A percentile compares a stretch with the other conserved stretches of the same genome.
These are phyloP conservation scores for Drechslerella coelobrocha DNA, from an alignment of 2,329 filamentous ascomycete genomes.

Conservation along the genomic window DNA sequence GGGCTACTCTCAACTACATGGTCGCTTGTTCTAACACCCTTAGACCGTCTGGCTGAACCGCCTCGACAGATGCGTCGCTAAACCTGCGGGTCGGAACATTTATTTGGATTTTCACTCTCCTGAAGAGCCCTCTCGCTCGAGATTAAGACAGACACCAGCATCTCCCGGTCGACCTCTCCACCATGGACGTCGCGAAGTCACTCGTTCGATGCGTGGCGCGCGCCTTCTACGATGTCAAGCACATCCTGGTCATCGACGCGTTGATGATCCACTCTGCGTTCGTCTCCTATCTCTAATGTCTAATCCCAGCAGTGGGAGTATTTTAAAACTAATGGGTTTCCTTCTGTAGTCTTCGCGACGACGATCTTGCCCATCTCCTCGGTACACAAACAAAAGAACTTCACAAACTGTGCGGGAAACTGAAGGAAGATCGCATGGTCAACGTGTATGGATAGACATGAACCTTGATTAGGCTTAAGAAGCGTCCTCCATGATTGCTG, in stretches of 20 bases:
- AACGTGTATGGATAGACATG: constrained; percentile 68
- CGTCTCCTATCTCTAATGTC: constrained; percentile 10
- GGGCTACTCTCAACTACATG: constrained; percentile 9
- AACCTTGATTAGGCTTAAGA: constrained; percentile 47
- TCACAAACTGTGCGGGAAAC: constrained; percentile 82
- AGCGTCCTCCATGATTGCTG: constrained; percentile 5
- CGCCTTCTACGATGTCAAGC: constrained; percentile 84
- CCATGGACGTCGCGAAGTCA: constrained; percentile 73
- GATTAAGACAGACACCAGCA: background rate
- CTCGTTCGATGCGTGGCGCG: constrained; percentile 85
- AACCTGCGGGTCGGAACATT: background rate
- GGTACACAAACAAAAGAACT: constrained; percentile 90
- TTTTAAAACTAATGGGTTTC: background rate
- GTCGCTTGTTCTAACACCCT: constrained; percentile 23
- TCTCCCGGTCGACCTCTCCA: background rate
- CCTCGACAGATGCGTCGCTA: constrained; percentile 38
- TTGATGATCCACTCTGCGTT: constrained; percentile 75
- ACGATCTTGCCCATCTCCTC: constrained; percentile 85
- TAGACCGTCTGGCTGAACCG: constrained; percentile 40
- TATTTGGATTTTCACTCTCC: background rate
- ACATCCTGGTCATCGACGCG: constrained; percentile 82
- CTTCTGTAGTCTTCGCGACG: constrained; percentile 70
- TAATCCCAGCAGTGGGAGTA: background rate
- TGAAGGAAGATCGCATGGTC: constrained; percentile 85
- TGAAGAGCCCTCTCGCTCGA: background rate